Conservation (phyloP, 768 basidiomycete genomes). For the Boletus rubescentipes region DNA sequence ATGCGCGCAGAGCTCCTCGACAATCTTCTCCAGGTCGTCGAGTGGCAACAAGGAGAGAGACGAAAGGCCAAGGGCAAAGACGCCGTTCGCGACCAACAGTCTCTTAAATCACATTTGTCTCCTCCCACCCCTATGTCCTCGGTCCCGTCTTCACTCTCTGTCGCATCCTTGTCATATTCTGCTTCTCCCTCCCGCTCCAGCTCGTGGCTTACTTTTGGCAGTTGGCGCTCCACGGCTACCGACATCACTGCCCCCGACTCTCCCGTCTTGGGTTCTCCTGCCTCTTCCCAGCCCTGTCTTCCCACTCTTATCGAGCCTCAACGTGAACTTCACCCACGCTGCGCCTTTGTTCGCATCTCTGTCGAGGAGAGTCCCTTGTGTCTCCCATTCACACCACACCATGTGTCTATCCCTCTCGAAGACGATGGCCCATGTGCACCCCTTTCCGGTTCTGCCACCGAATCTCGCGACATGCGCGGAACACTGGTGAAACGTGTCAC, state of each 20-base stretch:
- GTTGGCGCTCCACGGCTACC: constrained; percentile 39
- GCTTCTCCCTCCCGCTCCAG: constrained; percentile 36
- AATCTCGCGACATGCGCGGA: constrained; percentile 8
- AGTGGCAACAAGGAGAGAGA: constrained; percentile 42
- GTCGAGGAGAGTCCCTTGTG: constrained; percentile 40
- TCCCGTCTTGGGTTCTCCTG: constrained; percentile 34
- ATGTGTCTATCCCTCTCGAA: constrained; percentile 3
- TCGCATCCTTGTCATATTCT: constrained; percentile 25
- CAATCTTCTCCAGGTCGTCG: constrained; percentile 42
- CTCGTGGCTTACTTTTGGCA: constrained; percentile 45
- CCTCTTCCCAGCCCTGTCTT: constrained; percentile 26
- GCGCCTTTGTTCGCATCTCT: constrained; percentile 34
- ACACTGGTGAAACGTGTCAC: constrained; percentile 29
- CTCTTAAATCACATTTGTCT: constrained; percentile 6
- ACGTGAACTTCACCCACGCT: constrained; percentile 39
- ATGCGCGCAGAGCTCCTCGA: constrained; percentile 41
- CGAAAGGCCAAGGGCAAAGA: constrained; percentile 41
- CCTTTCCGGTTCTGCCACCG: not conserved
- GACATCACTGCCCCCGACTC: constrained; percentile 34
- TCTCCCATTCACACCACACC: constrained; percentile 3
- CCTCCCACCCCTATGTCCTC: constrained; percentile 18
- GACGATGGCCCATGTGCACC: constrained; percentile 21
- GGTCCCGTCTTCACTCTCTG: constrained; percentile 24
- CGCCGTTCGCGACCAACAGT: constrained; percentile 32
- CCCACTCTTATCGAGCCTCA: constrained; percentile 26